These are phyloP conservation scores for Xylaria flabelliformis DNA, from an alignment of 495 filamentous ascomycete species.

Conservation along the genomic window DNA sequence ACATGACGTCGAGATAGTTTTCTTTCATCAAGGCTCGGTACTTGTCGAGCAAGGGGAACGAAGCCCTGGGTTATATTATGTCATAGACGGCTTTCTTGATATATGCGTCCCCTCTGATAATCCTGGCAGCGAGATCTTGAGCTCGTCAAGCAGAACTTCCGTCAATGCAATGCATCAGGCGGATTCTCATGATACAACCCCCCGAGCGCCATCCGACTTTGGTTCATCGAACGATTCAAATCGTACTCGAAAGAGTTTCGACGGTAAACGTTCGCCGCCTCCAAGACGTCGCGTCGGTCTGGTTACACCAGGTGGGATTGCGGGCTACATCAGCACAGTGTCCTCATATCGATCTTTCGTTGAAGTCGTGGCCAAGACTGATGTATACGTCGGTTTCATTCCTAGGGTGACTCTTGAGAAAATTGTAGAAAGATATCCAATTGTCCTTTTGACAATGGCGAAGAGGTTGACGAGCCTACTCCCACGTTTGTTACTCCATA, in stretches of 20 bases:
- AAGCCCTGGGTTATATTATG: conserved; percentile 95
- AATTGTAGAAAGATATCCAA: conserved; percentile 89
- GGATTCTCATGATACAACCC: conserved; percentile 37
- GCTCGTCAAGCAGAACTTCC: conserved; percentile 42
- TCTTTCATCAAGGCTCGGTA: conserved; percentile 91
- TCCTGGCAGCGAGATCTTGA: conserved; percentile 44
- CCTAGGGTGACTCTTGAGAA: conserved; percentile 85
- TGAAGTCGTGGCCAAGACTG: conserved; percentile 95
- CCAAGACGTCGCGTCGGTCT: conserved; percentile 74
- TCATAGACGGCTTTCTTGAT: conserved; percentile 96
- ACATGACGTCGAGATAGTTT: conserved; percentile 96
- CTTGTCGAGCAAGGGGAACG: conserved; percentile 97
- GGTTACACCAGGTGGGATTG: conserved; percentile 93
- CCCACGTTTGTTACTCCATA: conserved; percentile 91
- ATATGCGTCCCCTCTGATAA: conserved; percentile 64
- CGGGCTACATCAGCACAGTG: conserved; percentile 90
- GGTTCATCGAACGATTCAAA: conserved; percentile 28
- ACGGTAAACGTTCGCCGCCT: conserved; percentile 32
- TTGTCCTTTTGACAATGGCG: conserved; percentile 92
- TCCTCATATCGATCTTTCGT: conserved; percentile 96
- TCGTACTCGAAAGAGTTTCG: conserved; percentile 17
- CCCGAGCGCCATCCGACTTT: conserved; percentile 31
- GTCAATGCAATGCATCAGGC: conserved; percentile 44
- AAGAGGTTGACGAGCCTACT: conserved; percentile 89
- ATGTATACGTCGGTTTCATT: conserved; percentile 97